Base-by-base conservation (phyloP, 352 stramenopile species). In the Globisporangium orthogonon region DNA sequence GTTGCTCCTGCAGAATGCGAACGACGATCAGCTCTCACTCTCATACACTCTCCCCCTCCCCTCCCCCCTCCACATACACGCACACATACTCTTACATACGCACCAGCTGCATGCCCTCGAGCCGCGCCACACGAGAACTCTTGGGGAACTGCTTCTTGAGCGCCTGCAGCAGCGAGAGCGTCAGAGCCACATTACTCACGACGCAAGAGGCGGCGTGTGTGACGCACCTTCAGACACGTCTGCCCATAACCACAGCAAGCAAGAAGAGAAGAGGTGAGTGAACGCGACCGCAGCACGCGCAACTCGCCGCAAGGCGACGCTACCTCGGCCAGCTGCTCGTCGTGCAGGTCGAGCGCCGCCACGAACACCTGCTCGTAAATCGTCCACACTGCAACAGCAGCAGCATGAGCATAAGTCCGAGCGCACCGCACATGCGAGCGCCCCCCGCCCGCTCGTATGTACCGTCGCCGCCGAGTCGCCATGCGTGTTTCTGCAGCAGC, bases 361-460 rank as follows among this genome's bases (percentile, higher is more conserved):
- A 88, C 31, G 14, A 88, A 76, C 35, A 77, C 76, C 35, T 88
- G 80, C 59, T 90, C 80, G 54, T 86, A 80, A 44, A 88, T 55
- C n/a, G 59, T 69, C 76, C 78, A 90, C 17, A 83, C 75, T 82
- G 50, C 48, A 52, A 41, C 15, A 50, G 11, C n/a, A 23, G 49
- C 31, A 60, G 54, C 15, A 49, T 39, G 7, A 14, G 6, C 44
- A 18, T 7, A 7, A 17, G 37, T 28, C 41, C 14, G 31, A 37
- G 31, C 2, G 31, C 31, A 44, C 18, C 6, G 17, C 14, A 11
- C 11, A 18, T 7, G 11, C 23, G 23, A 23, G 14, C 1, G 30
- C 15, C 49, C 59, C 35, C 41, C 11, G 11, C 5, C 6, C 31
- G 31, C 31, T 37, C 31, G 31, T 37, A 62, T 58, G 52, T 61